Conservation (phyloP, 1,139 yeast species). For the Schizosaccharomyces versatilis region DNA sequence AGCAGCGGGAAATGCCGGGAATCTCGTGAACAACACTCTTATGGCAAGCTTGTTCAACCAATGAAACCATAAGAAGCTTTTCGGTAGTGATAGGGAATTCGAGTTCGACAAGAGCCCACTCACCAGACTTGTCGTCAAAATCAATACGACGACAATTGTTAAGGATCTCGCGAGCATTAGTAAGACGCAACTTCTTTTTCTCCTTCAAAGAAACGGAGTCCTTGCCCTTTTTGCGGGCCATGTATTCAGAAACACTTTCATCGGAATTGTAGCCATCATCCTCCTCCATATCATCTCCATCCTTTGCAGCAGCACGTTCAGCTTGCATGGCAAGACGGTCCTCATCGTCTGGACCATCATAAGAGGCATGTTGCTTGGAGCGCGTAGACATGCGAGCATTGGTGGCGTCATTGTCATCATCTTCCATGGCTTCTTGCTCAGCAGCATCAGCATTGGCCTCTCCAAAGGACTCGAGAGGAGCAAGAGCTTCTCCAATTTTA, state of each 20-base stretch:
- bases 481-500: slow-evolving; percentile 48
- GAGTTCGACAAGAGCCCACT: slow-evolving; percentile 79
- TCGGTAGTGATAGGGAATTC: slow-evolving; percentile 71
- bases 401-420: slow-evolving; percentile 42
- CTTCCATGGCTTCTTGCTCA: slow-evolving; percentile 14
- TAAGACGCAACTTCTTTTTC: slow-evolving; percentile 59
- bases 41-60: slow-evolving; percentile 79
- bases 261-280: slow-evolving; percentile 13
- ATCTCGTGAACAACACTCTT: slow-evolving; percentile 83
- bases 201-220: slow-evolving; percentile 25
- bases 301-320: slow-evolving; percentile 41
- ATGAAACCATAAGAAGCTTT: slow-evolving; percentile 90
- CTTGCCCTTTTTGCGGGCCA: slow-evolving; percentile 9
- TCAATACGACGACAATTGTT: slow-evolving; percentile 59
- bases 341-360: slow-evolving; percentile 87
- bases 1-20: slow-evolving; percentile 76
- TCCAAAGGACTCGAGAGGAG: slow-evolving; percentile 14
- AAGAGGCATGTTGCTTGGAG: slow-evolving; percentile 70
- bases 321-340: slow-evolving; percentile 69
- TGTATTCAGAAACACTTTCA: slow-evolving; percentile 12
- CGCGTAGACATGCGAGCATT: slow-evolving; percentile 40
- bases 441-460: slow-evolving; percentile 14
- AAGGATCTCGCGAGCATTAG: slow-evolving; percentile 42
- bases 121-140: slow-evolving; percentile 72
- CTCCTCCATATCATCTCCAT: slow-evolving; percentile 19